These are phyloP conservation scores for Panus rudis DNA, from an alignment of 768 basidiomycete species.

Conservation along the genomic window DNA sequence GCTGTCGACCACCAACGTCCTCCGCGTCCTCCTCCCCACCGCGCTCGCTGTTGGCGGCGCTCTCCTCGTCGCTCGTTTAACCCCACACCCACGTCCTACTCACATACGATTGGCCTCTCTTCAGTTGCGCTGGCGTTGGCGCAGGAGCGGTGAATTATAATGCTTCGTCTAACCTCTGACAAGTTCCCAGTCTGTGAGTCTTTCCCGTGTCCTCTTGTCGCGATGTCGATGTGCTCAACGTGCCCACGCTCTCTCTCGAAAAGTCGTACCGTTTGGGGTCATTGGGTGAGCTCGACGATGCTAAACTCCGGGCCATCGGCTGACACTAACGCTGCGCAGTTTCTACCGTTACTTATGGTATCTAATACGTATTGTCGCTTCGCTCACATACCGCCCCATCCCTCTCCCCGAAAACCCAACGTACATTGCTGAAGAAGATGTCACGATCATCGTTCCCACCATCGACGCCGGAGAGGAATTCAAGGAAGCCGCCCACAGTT, in stretches of 20 bases:
- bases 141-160: constrained; percentile 25
- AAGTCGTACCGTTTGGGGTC: constrained; percentile 86
- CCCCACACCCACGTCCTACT: too few relatives aligned
- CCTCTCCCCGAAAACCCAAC: constrained; percentile 88
- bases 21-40: too few relatives aligned
- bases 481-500: constrained; percentile 86
- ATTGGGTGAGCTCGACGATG: constrained; percentile 52
- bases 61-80: constrained; percentile 10
- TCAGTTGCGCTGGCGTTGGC: constrained; percentile 8
- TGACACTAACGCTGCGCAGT: constrained; percentile 29
- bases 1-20: too few relatives aligned
- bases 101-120: too few relatives aligned
- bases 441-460: constrained; percentile 93
- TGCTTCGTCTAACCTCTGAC: constrained; percentile 90
- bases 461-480: constrained; percentile 96
- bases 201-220: neutral
- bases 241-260: constrained; percentile 8
- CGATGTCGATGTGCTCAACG: constrained; percentile 2
- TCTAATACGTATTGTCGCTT: constrained; percentile 75
- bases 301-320: neutral
- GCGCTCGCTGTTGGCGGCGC: constrained; percentile 14
- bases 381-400: constrained; percentile 76
- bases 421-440: constrained; percentile 85
- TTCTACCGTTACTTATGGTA: constrained; percentile 96
- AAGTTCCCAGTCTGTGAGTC: constrained; percentile 84